Evolutionary conservation across 1,139 yeast species (phyloP), one percentile per base, ranked within the genome.

Genomic region (Insectozyma bohioensis): DNA sequence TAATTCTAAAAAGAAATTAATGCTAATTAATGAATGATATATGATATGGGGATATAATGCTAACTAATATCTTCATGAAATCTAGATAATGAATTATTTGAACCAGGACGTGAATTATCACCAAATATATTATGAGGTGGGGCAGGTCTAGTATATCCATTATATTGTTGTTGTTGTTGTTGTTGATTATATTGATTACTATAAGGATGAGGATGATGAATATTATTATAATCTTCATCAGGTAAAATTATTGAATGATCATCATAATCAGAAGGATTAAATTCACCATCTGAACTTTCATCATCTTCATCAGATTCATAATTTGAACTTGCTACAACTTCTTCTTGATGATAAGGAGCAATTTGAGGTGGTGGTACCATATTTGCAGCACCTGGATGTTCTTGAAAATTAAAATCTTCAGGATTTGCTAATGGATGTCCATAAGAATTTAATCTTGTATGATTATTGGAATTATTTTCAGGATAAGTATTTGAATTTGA

Each of bases 361-460:
- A 26, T 20, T 19, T 22, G 26, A 16, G 16, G 11, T 16, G 25
- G 32, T 6, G 29, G 23, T 4, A 15, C 14, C n/a, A n/a, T n/a
- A 11, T 21, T 12, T n/a, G n/a, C n/a, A n/a, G n/a, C n/a, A n/a
- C n/a, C n/a, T 10, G 31, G 34, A 20, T 25, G 24, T 24, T 40
- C 47, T 24, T 36, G 30, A 20, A 45, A 43, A 36, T 41, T 36
- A 21, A 45, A 45, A 31, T 45, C 45, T 33, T 41, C 33, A 6
- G 48, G 41, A 19, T 29, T 14, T 1, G 48, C 48, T 24, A 42
- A 34, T 20, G 49, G 49, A 31, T 45, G 47, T 9, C 49, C 47
- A 37, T 31, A 44, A 21, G 38, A 48, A 30, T 35, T 45, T 36
- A 34, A 28, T 26, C 39, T 37, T 3, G 45, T 38, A 15, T 37